Evolutionary conservation across 768 basidiomycete species (phyloP), one percentile per base, ranked within the genome.

Genomic region (Lactarius hatsudake): DNA sequence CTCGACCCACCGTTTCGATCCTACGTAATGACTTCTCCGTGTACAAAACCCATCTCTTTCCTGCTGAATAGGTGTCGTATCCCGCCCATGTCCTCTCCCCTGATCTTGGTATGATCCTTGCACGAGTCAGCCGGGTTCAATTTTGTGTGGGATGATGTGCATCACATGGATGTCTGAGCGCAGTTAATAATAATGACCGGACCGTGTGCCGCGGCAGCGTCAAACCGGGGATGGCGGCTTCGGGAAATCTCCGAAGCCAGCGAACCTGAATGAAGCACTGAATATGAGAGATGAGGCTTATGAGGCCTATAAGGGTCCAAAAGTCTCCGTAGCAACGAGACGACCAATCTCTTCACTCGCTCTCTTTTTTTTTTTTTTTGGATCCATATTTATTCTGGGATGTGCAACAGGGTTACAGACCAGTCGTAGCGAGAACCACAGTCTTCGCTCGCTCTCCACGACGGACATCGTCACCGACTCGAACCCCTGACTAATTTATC

Each of bases 251-350:
- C 20, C 43, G 7, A 45, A 45, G 43, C 43, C 43, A 28, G 26
- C 26, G 26, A 28, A 28, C n/a, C n/a, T n/a, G n/a, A 20, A 20
- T 8, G 2, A 43, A 9, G 8, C 18, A 7, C 8, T 20, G 62
- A 1, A 63, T 56, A n/a, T 34, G 53, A 17, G 20, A 63, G n/a
- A 63, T 23, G 8, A 62, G n/a, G n/a, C 26, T 28, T 34, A 63
- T 23, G 4, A 62, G 36, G 30, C 30, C 30, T 30, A 30, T 30
- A 5, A 17, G 7, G 7, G 8, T 62, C 43, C 8, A 54, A 9
- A 28, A 62, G 51, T 26, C 18, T 26, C 7, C 12, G 6, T 13
- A 4, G 18, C 18, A 17, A 54, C 23, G 7, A 55, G 34, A 38
- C 17, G 26, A 55, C 53, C 20, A 28, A 42, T 40, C 15, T 45